Conservation (phyloP, 2,329 filamentous ascomycete genomes). For the Cladosporium sp. region DNA sequence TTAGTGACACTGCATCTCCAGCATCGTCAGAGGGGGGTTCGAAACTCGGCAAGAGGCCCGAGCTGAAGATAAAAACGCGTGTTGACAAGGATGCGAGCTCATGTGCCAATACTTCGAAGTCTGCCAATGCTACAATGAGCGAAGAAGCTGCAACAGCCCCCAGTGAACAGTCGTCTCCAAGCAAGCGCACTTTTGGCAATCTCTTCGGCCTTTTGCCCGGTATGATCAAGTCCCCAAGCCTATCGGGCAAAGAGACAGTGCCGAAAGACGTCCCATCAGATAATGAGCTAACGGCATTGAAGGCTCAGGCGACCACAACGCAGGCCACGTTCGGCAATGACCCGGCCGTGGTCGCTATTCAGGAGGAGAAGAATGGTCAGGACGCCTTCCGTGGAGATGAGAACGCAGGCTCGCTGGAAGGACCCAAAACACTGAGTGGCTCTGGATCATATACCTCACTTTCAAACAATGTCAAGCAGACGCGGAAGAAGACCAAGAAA, state of each 20-base stretch:
- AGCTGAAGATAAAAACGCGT: background rate
- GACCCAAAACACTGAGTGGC: too few species aligned
- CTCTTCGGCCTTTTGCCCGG: background rate
- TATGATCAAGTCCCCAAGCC: background rate
- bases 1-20: background rate
- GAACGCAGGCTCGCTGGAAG: too few species aligned
- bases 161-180: constrained; percentile 1
- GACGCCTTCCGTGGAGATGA: background rate
- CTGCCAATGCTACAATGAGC: background rate
- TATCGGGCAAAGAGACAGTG: background rate
- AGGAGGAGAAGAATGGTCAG: background rate
- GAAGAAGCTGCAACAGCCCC: background rate
- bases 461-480: background rate
- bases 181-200: constrained; percentile 4
- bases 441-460: background rate
- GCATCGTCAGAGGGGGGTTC: background rate
- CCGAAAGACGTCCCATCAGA: background rate
- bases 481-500: constrained; percentile 1
- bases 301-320: background rate
- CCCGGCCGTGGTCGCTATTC: background rate
- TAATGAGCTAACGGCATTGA: constrained; percentile 1
- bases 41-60: background rate
- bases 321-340: background rate
- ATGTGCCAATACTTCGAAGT: background rate
- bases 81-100: background rate